Conservation (phyloP, 176 grass and related monocot species). For the Musa acuminata region DNA sequence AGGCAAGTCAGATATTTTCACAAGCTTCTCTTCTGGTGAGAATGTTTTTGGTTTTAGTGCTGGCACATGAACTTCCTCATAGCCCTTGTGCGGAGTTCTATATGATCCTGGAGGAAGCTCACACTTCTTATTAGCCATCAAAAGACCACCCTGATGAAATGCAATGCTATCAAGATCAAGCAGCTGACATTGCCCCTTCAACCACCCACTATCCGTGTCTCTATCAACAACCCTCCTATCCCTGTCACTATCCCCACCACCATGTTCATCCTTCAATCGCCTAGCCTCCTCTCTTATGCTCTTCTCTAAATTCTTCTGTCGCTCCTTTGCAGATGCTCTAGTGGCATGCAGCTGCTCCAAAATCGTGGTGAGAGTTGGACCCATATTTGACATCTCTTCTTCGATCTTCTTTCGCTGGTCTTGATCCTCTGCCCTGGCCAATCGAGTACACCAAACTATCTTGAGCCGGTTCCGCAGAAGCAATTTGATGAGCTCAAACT, state of each 20-base stretch:
- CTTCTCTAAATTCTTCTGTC: conserved; percentile 88
- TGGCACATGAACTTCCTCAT: conserved; percentile 81
- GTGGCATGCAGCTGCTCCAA: conserved; percentile 91
- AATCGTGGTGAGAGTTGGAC: conserved; percentile 44
- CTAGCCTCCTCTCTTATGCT: conserved; percentile 88
- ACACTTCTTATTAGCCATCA: conserved; percentile 89
- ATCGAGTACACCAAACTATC: conserved; percentile 93
- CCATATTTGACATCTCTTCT: conserved; percentile 61
- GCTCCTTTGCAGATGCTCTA: conserved; percentile 84
- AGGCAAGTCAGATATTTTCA: conserved; percentile 81
- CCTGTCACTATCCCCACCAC: conserved; percentile 30
- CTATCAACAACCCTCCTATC: conserved; percentile 45
- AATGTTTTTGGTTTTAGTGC: conserved; percentile 54
- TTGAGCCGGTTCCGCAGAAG: conserved; percentile 75
- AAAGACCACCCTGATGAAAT: conserved; percentile 80
- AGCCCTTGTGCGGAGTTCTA: conserved; percentile 71
- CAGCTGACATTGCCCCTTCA: conserved; percentile 67
- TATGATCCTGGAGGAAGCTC: conserved; percentile 65
- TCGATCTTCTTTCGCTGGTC: conserved; percentile 74
- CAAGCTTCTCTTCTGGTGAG: conserved; percentile 57
- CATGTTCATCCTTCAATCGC: conserved; percentile 59
- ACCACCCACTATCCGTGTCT: conserved; percentile 75
- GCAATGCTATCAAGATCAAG: conserved; percentile 87
- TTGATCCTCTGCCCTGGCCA: conserved; percentile 83
- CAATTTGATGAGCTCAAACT: conserved; percentile 88